Base-by-base conservation (phyloP, 352 stramenopile genomes). In the Globisporangium parvum region DNA sequence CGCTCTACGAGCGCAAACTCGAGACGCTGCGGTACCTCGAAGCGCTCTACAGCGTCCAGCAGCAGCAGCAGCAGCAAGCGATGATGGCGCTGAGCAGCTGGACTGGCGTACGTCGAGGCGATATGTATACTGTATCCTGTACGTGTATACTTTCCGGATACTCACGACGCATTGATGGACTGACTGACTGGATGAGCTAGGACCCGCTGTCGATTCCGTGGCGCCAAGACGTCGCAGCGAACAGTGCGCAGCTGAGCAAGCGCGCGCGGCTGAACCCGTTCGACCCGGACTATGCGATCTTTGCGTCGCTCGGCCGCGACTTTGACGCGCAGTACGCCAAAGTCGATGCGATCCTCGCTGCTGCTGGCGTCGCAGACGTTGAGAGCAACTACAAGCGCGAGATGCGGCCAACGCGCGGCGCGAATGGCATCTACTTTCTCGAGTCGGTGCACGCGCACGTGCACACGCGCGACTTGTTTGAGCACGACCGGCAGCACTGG, bases 1-100 rank as follows among this genome's bases (percentile, higher is more conserved):
- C 44, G 1, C 57, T 71, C 53, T 66, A 66, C 33, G 70, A 78
- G 59, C 53, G 64, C 55, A 67, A 78, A 52, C 61, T 78, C 1
- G 64, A 65, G 26, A 59, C 69, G 2, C 53, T 69, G 11, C 71
- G 73, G 45, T 44, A 66, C 40, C 65, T 75, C 24, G 67, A 78
- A 40, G 55, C 59, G 17, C 65, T 65, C 35, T 75, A 73, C 52
- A 28, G 18, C 45, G 24, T 23, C 6, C 41, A 50, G 11, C 21
- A 50, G 21, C 21, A 49, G 21, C 21, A 49, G 44, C 44, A 28
- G 14, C 44, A 33, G 21, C 2, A 24, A 21, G 31, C 31, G 31
- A 37, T 37, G 31, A 37, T 37, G 31, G 31, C 31, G 4, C 9
- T 37, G 31, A 12, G 41, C 1, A 21, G 40, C 15, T 21, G 15